phyloP scores from a whole-genome alignment of 2,329 filamentous ascomycete species.

The Coniochaeta pulveracea region DNA sequence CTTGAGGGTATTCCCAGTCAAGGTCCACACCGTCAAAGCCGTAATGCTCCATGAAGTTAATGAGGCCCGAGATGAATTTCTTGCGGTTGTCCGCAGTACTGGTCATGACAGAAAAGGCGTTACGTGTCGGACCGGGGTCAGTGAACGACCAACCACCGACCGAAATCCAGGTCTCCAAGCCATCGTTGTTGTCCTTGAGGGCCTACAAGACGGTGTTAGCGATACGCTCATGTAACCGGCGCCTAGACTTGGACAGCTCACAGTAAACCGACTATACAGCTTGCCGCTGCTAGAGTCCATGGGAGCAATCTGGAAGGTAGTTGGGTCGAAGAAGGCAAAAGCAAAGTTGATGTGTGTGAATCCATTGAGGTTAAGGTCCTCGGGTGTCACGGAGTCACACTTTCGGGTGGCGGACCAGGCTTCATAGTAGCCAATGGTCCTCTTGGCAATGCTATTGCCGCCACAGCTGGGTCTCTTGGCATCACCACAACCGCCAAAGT shows the following conservation, averaged over 20 bases:
- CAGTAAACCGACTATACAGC: conserved; percentile 18
- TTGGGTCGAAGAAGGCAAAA: not conserved
- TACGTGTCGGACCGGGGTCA: conserved; percentile 14
- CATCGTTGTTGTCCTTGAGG: conserved; percentile 16
- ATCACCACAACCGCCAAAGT: not conserved
- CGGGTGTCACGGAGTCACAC: not conserved
- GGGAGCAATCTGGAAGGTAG: not conserved
- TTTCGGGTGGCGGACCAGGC: not conserved
- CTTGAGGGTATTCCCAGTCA: conserved; percentile 19
- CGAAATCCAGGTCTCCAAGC: conserved; percentile 20
- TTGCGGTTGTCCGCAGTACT: conserved; percentile 15
- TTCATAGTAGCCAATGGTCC: not conserved
- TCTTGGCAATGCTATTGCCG: not conserved
- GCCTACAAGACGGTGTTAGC: conserved; percentile 9
- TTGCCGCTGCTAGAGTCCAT: not conserved
- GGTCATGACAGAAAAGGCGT: conserved; percentile 20
- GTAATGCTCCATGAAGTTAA: conserved; percentile 11
- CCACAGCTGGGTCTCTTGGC: not conserved
- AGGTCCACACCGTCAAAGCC: conserved; percentile 10
- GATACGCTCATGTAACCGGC: conserved; percentile 12
- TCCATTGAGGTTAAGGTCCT: not conserved
- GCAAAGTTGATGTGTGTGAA: not conserved
- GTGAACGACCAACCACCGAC: conserved; percentile 29
- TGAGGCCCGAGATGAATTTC: conserved; percentile 27
- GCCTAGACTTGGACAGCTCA: conserved; percentile 16